A percentile compares a stretch with the other conserved stretches of the same genome.
Conservation (phyloP, 176 grass and related monocot species). For the Avena insularis region DNA sequence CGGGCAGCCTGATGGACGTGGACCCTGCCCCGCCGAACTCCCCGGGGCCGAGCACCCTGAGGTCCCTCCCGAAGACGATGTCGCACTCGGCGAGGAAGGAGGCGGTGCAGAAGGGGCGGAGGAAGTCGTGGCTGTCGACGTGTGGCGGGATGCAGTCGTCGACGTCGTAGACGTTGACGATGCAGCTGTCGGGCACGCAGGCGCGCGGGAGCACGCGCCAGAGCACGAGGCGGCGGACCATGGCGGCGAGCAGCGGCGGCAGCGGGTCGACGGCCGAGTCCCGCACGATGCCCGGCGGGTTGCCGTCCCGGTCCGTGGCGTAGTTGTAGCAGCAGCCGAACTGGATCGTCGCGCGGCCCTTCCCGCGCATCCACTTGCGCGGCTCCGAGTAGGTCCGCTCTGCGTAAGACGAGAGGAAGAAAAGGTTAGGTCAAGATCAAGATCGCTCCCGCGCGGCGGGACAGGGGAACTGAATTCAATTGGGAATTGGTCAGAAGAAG, state of each 20-base stretch:
- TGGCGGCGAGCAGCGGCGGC: slow-evolving; percentile 47
- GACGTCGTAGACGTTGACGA: slow-evolving; percentile 71
- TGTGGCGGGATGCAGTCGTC: slow-evolving; percentile 78
- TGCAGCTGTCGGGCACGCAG: slow-evolving; percentile 68
- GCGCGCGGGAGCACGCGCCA: slow-evolving; percentile 56
- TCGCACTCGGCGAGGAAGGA: slow-evolving; percentile 59
- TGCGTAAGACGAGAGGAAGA: not conserved
- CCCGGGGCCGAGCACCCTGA: slow-evolving; percentile 40
- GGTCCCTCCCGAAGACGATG: slow-evolving; percentile 53
- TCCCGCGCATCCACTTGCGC: slow-evolving; percentile 78
- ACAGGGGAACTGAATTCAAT: not conserved
- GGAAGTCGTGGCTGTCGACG: slow-evolving; percentile 65
- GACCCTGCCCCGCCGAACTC: slow-evolving; percentile 44
- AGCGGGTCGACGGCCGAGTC: slow-evolving; percentile 56
- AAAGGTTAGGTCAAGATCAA: not conserved
- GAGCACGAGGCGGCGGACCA: slow-evolving; percentile 53
- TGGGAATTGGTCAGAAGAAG: not conserved
- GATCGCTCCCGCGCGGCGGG: not conserved
- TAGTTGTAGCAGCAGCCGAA: slow-evolving; percentile 88
- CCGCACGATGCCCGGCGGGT: slow-evolving; percentile 60
- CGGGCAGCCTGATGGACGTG: slow-evolving; percentile 42
- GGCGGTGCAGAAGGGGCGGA: slow-evolving; percentile 69
- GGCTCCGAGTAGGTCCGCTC: slow-evolving; percentile 72
- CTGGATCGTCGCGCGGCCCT: slow-evolving; percentile 66
- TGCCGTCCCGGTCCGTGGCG: slow-evolving; percentile 56